Base-by-base conservation (phyloP, 306 rosid species). In the Macrotyloma uniflorum region DNA sequence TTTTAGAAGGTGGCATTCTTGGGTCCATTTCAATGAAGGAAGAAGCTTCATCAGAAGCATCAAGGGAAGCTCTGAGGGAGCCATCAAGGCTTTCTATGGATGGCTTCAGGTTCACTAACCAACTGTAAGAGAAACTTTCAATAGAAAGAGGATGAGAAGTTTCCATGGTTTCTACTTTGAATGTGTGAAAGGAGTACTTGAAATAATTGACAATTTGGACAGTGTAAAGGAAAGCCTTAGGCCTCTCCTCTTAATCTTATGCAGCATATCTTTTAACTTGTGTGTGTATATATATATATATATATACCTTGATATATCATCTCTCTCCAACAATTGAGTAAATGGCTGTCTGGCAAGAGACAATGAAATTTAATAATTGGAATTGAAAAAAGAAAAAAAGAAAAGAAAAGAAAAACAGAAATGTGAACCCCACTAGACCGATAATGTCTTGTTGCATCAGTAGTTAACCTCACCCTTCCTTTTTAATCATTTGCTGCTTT, bases 11-110 rank as follows among this genome's bases (percentile, higher is more conserved):
- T 70, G 98, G 82, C 94, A 86, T 88, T 83, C 88, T 90, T 53
- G 98, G 98, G 77, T 94, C 97, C 98, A 94, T 94, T 85, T 96
- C 99, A 78, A 96, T 96, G 97, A 90, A 96, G 73, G 95, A 94
- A 43, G 95, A 94, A 43, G 89, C 85, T 82, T 90, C 96, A 78
- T 93, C 98, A 22, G 89, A 91, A 11, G 91, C 89, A 70, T 95
- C 98, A 16, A 93, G 66, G 2, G 91, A 91, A 42, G 89, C 74
- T 78, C 91, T 85, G 10, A 86, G 50, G 47, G 98, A 91, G 72
- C 65, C 87, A 36, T 91, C 96, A 13, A 86, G 84, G 86, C 85
- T 90, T 67, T 89, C 98, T 20, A 89, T 65, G 32, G 98, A 90
- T 65, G 98, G 97, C 77, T 88, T 93, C 2, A 93, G 86, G 90